These are phyloP conservation scores for Rhododendron williamsianum DNA, from an alignment of 148 eudicot genomes.

Conservation along the genomic window DNA sequence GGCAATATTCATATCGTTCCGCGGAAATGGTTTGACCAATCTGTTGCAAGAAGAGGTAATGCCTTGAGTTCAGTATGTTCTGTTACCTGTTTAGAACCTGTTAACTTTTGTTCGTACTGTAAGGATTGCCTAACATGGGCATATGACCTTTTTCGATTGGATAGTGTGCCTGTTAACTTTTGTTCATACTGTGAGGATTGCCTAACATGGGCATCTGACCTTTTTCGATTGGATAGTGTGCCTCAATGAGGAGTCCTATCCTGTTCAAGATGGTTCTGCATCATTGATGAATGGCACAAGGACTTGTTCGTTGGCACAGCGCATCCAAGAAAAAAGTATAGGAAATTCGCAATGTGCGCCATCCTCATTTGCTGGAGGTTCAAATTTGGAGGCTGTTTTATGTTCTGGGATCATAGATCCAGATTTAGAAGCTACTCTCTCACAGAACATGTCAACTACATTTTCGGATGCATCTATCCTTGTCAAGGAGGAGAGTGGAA, in stretches of 20 bases:
- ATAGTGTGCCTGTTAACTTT: not conserved
- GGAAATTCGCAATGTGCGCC: conserved; percentile 35
- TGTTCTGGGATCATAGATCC: conserved; percentile 37
- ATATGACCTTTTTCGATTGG: conserved; percentile 8
- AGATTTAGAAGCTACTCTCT: conserved; percentile 51
- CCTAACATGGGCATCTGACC: conserved; percentile 15
- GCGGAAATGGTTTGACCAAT: conserved; percentile 88
- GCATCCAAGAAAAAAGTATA: conserved; percentile 39
- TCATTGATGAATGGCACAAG: conserved; percentile 35
- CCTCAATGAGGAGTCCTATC: conserved; percentile 79
- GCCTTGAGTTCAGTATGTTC: not conserved
- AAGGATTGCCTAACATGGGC: not conserved
- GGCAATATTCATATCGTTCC: conserved; percentile 62
- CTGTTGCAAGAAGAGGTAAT: conserved; percentile 82
- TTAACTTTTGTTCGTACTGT: not conserved
- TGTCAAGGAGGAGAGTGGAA: conserved; percentile 32
- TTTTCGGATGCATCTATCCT: conserved; percentile 24
- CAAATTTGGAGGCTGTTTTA: conserved; percentile 36
- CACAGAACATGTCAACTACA: conserved; percentile 45
- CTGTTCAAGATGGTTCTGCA: conserved; percentile 45
- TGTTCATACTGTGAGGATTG: not conserved
- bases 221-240: conserved; percentile 47
- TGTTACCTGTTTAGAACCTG: conserved; percentile 1
- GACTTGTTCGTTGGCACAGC: conserved; percentile 32
- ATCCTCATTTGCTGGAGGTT: conserved; percentile 43